Conservation (phyloP, 495 filamentous ascomycete species). For the Aspergillus kassunensis region DNA sequence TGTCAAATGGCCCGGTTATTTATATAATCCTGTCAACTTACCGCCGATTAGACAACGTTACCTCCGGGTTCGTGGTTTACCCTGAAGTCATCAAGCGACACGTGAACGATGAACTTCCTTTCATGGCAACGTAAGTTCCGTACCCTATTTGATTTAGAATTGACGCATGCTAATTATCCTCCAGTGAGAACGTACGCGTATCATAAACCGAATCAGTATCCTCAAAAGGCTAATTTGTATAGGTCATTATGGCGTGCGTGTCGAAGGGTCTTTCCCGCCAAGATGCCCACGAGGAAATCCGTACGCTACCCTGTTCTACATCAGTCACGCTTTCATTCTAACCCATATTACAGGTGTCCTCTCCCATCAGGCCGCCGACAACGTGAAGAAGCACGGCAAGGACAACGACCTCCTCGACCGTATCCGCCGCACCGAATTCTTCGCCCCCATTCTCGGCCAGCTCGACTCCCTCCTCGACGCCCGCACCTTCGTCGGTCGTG, state of each 20-base stretch:
- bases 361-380: conserved; percentile 74
- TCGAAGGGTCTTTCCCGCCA: conserved; percentile 73
- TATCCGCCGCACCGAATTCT: conserved; percentile 71
- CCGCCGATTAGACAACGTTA: conserved; percentile 61
- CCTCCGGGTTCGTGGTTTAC: conserved; percentile 80
- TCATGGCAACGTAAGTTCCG: conserved; percentile 71
- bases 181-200: conserved; percentile 39
- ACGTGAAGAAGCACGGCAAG: conserved; percentile 77
- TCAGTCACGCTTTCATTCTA: not conserved
- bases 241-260: conserved; percentile 85
- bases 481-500: conserved; percentile 62
- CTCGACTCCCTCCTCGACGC: conserved; percentile 71
- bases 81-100: conserved; percentile 66
- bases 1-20: conserved; percentile 2
- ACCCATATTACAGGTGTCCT: conserved; percentile 56
- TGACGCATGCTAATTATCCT: conserved; percentile 16
- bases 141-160: not conserved
- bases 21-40: not conserved
- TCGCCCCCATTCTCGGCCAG: conserved; percentile 73
- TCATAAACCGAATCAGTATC: not conserved
- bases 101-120: conserved; percentile 77
- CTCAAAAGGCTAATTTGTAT: conserved; percentile 8
- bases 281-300: conserved; percentile 87
- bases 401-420: conserved; percentile 82
- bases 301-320: conserved; percentile 20